Evolutionary conservation across 805 yeast species (phyloP), one percentile per base, ranked within the genome.

Genomic region (Candida taoyuanica): DNA sequence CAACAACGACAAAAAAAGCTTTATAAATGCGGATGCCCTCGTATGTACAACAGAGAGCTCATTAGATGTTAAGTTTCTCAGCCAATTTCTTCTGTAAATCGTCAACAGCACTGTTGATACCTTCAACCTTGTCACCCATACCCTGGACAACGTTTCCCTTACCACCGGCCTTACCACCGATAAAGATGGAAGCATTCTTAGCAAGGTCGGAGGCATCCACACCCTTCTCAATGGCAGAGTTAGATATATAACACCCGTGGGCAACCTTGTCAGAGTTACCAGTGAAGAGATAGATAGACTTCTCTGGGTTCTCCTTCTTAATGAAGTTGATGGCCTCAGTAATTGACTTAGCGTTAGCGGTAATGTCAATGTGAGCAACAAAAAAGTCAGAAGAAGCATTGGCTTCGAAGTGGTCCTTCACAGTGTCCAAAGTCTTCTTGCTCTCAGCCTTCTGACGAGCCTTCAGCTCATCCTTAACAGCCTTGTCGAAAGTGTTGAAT

Each of bases 161-260:
- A 63, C 99, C 99, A 67, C 99, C 99, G 42, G 96, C 94, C 63
- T 84, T 87, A 64, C 99, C 99, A 49, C 98, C 99, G 52, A 93
- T 78, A 53, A 71, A 68, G 26, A 68, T 64, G 31, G 89, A 69
- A 31, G 85, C 98, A 40, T 73, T 66, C 37, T 71, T 64, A 23
- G 94, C 94, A 50, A 88, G 72, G 20, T 76, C 88, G 41, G 81
- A 73, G 37, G 94, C 89, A 47, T 81, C 73, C 16, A 87, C 70
- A 50, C 88, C 88, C 58, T 78, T 73, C 32, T 69, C 70, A 48
- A 81, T 65, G 28, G 88, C 85, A 29, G 64, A 78, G 46, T 84
- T 79, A 2, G 91, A 76, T 35, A 93, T 71, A 65, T 80, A 93
- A 60, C 95, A 88, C 49, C 97, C 98, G 58, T 93, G 98, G 12